phyloP scores from a whole-genome alignment of 192 early-diverging fungal genomes.

The Entomortierella chlamydospora region DNA sequence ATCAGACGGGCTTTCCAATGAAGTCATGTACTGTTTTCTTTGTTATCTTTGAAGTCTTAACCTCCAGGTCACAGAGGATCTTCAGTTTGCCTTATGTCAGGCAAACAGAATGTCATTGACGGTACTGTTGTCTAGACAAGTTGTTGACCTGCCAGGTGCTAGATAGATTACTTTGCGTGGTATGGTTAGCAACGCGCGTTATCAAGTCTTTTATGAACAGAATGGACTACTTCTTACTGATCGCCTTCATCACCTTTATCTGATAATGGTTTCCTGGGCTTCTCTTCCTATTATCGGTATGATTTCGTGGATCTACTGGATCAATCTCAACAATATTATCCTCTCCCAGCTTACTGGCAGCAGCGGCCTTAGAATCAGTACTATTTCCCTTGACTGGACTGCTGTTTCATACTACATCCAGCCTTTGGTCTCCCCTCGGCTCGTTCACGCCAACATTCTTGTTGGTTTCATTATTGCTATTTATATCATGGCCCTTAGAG shows the following conservation, averaged over 20 bases:
- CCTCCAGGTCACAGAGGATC: too few species aligned
- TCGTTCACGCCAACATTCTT: slow-evolving; percentile 63
- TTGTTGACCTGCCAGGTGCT: too few species aligned
- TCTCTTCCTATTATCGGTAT: slow-evolving; percentile 61
- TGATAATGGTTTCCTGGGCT: slow-evolving; percentile 72
- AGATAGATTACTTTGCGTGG: too few species aligned
- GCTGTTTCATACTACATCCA: slow-evolving; percentile 56
- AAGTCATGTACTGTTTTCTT: too few species aligned
- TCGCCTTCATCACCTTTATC: slow-evolving; percentile 59
- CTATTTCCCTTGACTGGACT: slow-evolving; percentile 73
- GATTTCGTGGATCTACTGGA: slow-evolving; percentile 67
- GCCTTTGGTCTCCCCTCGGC: slow-evolving; percentile 56
- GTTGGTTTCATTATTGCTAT: slow-evolving; percentile 62
- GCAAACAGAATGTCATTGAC: too few species aligned
- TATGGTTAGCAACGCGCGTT: neutral
- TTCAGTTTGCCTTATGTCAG: too few species aligned
- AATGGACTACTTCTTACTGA: slow-evolving; percentile 71
- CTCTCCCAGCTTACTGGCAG: slow-evolving; percentile 59
- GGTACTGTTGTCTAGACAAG: too few species aligned
- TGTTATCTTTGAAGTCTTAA: too few species aligned
- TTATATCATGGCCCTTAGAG: slow-evolving; percentile 64
- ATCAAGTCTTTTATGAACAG: slow-evolving; percentile 55
- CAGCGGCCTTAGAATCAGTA: slow-evolving; percentile 65
- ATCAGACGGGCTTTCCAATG: too few species aligned
- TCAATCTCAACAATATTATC: slow-evolving; percentile 55